A percentile compares a stretch with the other conserved stretches of the same genome.
These are phyloP conservation scores for Penicillium sp. DNA, from an alignment of 2,329 filamentous ascomycete species.

Conservation along the genomic window DNA sequence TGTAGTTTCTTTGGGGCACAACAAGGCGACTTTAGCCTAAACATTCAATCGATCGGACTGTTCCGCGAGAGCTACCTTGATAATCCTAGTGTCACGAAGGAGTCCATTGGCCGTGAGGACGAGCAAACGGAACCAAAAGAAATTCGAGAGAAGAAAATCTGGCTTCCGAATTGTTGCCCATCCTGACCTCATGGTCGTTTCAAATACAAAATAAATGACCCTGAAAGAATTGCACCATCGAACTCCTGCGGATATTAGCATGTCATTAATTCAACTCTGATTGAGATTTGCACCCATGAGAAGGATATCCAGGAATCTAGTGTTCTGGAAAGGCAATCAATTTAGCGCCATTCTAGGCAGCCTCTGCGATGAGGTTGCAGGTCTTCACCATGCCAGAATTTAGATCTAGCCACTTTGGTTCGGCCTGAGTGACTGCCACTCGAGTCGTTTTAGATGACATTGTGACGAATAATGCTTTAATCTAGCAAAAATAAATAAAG, in stretches of 20 bases:
- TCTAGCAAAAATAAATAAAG: too few species aligned
- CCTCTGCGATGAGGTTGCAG: too few species aligned
- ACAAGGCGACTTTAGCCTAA: slow-evolving; percentile 64
- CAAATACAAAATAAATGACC: background rate
- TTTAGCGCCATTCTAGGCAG: too few species aligned
- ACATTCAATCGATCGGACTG: slow-evolving; percentile 52
- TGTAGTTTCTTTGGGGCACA: slow-evolving; percentile 72
- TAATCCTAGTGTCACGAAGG: slow-evolving; percentile 1
- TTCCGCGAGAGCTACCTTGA: slow-evolving; percentile 17
- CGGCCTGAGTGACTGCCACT: too few species aligned
- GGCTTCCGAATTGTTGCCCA: background rate
- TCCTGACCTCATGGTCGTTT: background rate
- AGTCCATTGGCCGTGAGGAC: background rate
- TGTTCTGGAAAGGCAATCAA: too few species aligned
- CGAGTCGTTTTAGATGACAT: too few species aligned
- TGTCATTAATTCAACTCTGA: background rate
- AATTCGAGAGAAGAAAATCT: background rate
- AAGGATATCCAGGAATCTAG: too few species aligned
- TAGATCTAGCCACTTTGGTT: too few species aligned
- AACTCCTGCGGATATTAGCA: background rate
- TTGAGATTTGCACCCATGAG: background rate
- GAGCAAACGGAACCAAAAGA: background rate
- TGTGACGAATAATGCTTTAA: too few species aligned
- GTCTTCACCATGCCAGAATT: too few species aligned
- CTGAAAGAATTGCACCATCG: background rate